Evolutionary conservation across 1,139 yeast genomes (phyloP).

Genomic region (Lodderomyces theae): DNA sequence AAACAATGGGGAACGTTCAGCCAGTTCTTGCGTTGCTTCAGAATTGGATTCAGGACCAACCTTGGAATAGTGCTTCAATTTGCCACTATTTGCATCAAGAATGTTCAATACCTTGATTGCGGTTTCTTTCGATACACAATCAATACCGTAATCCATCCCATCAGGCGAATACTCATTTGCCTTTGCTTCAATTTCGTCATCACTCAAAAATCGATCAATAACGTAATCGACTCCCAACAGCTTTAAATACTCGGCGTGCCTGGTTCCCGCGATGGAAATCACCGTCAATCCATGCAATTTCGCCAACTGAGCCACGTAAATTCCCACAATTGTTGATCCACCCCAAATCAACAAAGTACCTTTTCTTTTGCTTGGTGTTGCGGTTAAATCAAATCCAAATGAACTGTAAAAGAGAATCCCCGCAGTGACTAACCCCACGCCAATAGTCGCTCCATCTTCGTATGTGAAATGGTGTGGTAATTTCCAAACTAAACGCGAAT

Average conservation of each 20-base stretch:
- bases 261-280: conserved; percentile 36
- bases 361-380: neutral
- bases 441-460: conserved; percentile 45
- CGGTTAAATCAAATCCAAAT: conserved; percentile 19
- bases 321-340: conserved; percentile 47
- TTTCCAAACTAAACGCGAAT: conserved; percentile 43
- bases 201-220: conserved; percentile 31
- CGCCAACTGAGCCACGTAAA: conserved; percentile 41
- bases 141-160: conserved; percentile 35
- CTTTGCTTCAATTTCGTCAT: conserved; percentile 20
- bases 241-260: conserved; percentile 29
- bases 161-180: conserved; percentile 17
- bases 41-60: too few species aligned
- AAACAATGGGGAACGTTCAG: conserved; percentile 21
- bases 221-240: conserved; percentile 39
- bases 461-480: conserved; percentile 27
- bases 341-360: conserved; percentile 43
- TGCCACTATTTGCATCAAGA: conserved; percentile 15
- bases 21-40: too few species aligned
- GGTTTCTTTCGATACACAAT: conserved; percentile 44
- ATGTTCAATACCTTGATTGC: conserved; percentile 29
- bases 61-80: too few species aligned
- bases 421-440: conserved; percentile 49
- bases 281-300: conserved; percentile 37
- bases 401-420: conserved; percentile 36